phyloP scores from a whole-genome alignment of 257 asterid species.

The Anisodus acutangulus region DNA sequence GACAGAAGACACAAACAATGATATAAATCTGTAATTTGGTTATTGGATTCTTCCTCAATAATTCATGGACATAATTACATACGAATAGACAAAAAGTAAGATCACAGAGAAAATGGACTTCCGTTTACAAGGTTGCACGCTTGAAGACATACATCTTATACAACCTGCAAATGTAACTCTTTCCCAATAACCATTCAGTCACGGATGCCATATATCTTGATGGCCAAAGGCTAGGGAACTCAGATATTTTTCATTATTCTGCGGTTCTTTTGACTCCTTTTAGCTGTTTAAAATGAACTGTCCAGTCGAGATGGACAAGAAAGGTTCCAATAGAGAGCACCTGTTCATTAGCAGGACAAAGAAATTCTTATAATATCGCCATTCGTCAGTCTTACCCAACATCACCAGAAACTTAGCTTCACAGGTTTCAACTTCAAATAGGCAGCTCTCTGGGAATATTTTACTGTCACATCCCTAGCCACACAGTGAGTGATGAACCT shows the following conservation, averaged over 20 bases:
- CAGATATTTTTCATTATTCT: background rate
- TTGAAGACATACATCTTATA: background rate
- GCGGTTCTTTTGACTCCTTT: background rate
- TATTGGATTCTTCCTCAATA: background rate
- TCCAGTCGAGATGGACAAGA: background rate
- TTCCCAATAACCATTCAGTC: background rate
- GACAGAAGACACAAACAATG: background rate
- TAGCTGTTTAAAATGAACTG: background rate
- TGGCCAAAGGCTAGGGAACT: background rate
- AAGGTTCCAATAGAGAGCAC: background rate
- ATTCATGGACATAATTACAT: background rate
- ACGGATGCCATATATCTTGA: background rate
- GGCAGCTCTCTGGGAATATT: background rate
- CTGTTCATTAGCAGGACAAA: background rate
- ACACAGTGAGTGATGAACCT: background rate
- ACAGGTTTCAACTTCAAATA: background rate
- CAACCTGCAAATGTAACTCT: background rate
- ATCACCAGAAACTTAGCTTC: background rate
- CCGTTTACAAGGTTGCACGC: conserved; percentile 4
- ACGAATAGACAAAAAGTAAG: background rate
- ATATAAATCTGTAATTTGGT: background rate
- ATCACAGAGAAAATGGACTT: background rate
- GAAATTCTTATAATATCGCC: background rate
- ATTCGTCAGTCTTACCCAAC: background rate
- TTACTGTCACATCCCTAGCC: background rate